Percentiles rank a stretch among this genome's conserved stretches.
Evolutionary conservation across 192 early-diverging fungal genomes (phyloP).

Genomic region (Podila epicladia): DNA sequence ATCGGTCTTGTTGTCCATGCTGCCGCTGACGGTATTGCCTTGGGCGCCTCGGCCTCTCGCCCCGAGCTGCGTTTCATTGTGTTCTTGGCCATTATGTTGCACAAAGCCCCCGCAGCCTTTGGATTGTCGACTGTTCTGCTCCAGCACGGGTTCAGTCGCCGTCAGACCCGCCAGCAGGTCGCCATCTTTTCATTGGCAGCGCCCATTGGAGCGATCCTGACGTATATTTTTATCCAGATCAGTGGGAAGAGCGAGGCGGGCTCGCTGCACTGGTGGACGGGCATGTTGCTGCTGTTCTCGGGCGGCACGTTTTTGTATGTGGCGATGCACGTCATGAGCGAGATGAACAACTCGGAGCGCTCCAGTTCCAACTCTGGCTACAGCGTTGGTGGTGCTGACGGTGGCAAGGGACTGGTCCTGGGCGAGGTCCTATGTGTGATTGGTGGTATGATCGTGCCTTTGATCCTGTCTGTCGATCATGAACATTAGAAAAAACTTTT

Average conservation of each 20-base stretch:
- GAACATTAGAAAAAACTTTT: conserved; percentile 22
- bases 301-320: conserved; percentile 94
- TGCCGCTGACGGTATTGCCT: conserved; percentile 93
- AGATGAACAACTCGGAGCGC: conserved; percentile 53
- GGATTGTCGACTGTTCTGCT: conserved; percentile 90
- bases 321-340: conserved; percentile 76
- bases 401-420: conserved; percentile 37
- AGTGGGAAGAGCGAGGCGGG: conserved; percentile 47
- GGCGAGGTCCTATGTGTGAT: conserved; percentile 44
- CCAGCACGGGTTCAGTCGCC: conserved; percentile 71
- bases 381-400: conserved; percentile 30
- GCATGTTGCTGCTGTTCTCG: conserved; percentile 86
- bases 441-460: conserved; percentile 47
- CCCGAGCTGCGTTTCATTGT: conserved; percentile 78
- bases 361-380: conserved; percentile 22
- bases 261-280: conserved; percentile 78
- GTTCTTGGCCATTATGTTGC: conserved; percentile 94
- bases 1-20: conserved; percentile 97
- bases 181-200: conserved; percentile 85
- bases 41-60: conserved; percentile 85
- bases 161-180: conserved; percentile 78
- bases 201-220: conserved; percentile 80
- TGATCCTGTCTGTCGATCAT: conserved; percentile 48
- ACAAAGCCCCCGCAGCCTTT: conserved; percentile 96
- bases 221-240: conserved; percentile 55